A percentile compares a stretch with the other conserved stretches of the same genome.
Evolutionary conservation across 176 grass and related monocot species (phyloP).

Genomic region (Elaeis guineensis): DNA sequence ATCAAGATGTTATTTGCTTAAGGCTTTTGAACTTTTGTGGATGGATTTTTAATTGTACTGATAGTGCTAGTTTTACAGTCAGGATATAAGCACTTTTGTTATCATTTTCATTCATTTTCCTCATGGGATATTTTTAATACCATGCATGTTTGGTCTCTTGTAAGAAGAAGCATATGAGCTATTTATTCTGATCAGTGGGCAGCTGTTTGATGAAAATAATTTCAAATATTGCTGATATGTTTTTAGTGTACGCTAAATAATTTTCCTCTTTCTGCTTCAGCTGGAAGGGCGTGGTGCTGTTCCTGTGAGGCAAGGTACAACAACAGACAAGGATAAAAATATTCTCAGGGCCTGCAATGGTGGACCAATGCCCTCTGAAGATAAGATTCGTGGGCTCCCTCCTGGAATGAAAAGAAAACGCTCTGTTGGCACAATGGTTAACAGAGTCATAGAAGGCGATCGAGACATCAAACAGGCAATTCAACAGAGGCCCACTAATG

Average conservation of each 20-base stretch:
- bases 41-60: too few species aligned
- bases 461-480: conserved; percentile 35
- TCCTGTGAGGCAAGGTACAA: conserved; percentile 41
- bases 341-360: conserved; percentile 28
- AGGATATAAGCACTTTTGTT: too few species aligned
- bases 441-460: conserved; percentile 48
- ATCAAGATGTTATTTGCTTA: conserved; percentile 6
- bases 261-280: conserved; percentile 26
- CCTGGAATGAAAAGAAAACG: conserved; percentile 55
- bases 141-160: too few species aligned
- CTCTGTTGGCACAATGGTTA: conserved; percentile 67
- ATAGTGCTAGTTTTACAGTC: too few species aligned
- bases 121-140: too few species aligned
- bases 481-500: conserved; percentile 33
- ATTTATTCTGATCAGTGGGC: too few species aligned
- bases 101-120: too few species aligned
- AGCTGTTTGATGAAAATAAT: too few species aligned
- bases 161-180: too few species aligned
- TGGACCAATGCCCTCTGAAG: conserved; percentile 35
- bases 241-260: too few species aligned
- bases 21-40: neutral
- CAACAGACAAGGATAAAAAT: conserved; percentile 59
- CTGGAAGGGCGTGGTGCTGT: conserved; percentile 43
- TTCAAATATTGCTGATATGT: too few species aligned
- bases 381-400: conserved; percentile 49